phyloP scores from a whole-genome alignment of 2,329 filamentous ascomycete species.

The Sporothrix pallida region DNA sequence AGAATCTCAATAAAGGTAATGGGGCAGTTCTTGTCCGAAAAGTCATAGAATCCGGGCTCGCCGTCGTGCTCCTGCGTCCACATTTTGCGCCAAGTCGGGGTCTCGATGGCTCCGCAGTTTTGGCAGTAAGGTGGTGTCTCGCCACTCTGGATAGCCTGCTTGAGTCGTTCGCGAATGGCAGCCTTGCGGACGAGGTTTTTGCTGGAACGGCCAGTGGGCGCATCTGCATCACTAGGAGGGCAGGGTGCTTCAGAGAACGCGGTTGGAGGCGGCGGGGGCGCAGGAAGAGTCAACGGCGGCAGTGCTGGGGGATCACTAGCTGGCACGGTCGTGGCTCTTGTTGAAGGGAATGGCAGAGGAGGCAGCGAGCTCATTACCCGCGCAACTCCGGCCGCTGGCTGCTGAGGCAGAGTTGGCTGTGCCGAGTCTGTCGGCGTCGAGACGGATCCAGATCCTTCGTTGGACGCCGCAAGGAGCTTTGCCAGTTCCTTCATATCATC shows the following conservation, averaged over 20 bases:
- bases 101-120: slow-evolving; percentile 95
- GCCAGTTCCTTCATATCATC: slow-evolving; percentile 32
- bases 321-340: slow-evolving; percentile 41
- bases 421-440: background rate
- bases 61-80: slow-evolving; percentile 79
- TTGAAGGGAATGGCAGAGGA: background rate
- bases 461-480: slow-evolving; percentile 28
- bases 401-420: slow-evolving; percentile 32
- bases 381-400: slow-evolving; percentile 14
- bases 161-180: slow-evolving; percentile 63
- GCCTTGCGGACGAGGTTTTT: slow-evolving; percentile 70
- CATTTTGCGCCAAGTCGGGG: slow-evolving; percentile 93
- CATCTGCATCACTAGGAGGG: slow-evolving; percentile 52
- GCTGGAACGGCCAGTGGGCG: slow-evolving; percentile 57
- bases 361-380: background rate
- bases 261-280: slow-evolving; percentile 41
- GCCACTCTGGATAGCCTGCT: slow-evolving; percentile 73
- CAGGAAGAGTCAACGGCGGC: slow-evolving; percentile 42
- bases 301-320: slow-evolving; percentile 55
- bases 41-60: slow-evolving; percentile 70
- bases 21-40: slow-evolving; percentile 73
- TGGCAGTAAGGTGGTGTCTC: slow-evolving; percentile 86
- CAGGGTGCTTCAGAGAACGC: slow-evolving; percentile 49
- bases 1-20: slow-evolving; percentile 76
- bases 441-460: background rate